Evolutionary conservation across 2,329 filamentous ascomycete genomes (phyloP).

Genomic region (Penicillium corylophilum): DNA sequence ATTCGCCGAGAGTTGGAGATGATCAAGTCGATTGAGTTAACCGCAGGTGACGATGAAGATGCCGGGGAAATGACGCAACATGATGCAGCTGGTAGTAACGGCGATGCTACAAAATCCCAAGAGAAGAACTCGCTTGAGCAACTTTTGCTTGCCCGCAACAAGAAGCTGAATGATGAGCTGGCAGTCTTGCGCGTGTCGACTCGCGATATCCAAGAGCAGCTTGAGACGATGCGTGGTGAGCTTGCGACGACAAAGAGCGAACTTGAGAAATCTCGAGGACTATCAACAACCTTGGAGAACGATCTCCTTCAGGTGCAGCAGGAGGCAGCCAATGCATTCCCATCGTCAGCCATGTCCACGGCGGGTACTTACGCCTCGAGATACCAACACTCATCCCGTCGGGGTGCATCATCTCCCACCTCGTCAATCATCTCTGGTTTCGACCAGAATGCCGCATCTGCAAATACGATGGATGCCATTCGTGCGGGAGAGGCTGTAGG

Average conservation of each 20-base stretch:
- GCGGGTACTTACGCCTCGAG: constrained; percentile 86
- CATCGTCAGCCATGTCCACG: constrained; percentile 81
- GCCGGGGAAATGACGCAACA: constrained; percentile 45
- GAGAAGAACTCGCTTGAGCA: constrained; percentile 80
- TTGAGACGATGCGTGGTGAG: constrained; percentile 80
- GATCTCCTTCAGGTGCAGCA: constrained; percentile 86
- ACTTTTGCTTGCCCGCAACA: constrained; percentile 86
- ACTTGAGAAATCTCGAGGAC: constrained; percentile 76
- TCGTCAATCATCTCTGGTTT: constrained; percentile 99
- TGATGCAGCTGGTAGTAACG: constrained; percentile 42
- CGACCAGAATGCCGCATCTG: constrained; percentile 61
- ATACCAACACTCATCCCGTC: constrained; percentile 70
- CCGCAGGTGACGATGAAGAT: constrained; percentile 76
- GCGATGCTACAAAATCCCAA: constrained; percentile 56
- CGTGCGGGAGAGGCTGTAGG: constrained; percentile 67
- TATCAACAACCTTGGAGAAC: constrained; percentile 87
- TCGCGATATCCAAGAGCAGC: constrained; percentile 78
- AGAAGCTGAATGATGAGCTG: constrained; percentile 91
- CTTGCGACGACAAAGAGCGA: constrained; percentile 80
- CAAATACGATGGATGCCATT: constrained; percentile 57
- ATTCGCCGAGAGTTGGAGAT: constrained; percentile 95
- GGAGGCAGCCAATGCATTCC: constrained; percentile 78
- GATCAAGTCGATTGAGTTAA: constrained; percentile 96
- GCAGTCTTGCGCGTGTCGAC: constrained; percentile 91
- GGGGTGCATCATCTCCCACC: constrained; percentile 77